Evolutionary conservation across 1,284 basidiomycete species (phyloP).

Genomic region (Cryptococcus sp.): DNA sequence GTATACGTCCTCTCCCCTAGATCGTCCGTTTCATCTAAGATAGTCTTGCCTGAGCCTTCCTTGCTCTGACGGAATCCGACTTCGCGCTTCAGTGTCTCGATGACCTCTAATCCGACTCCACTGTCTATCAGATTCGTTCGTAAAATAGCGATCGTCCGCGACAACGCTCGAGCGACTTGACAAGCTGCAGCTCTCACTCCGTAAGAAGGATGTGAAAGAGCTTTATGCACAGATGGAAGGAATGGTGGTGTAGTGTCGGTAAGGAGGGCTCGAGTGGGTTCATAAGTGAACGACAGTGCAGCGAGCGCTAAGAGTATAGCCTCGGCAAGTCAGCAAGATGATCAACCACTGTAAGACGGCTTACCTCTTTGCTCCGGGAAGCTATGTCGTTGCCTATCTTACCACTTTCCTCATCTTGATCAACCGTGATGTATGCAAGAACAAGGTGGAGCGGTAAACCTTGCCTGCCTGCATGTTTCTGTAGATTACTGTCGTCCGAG

Average conservation of each 20-base stretch:
- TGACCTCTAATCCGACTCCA: slow-evolving; percentile 66
- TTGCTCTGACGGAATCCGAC: slow-evolving; percentile 13
- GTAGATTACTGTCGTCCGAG: slow-evolving; percentile 62
- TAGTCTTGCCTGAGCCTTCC: slow-evolving; percentile 4
- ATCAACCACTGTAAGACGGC: slow-evolving; percentile 7
- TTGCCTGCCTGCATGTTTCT: slow-evolving; percentile 43
- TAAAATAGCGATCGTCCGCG: slow-evolving; percentile 68
- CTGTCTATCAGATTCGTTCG: slow-evolving; percentile 77
- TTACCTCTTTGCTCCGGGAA: slow-evolving; percentile 61
- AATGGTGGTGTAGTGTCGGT: slow-evolving; percentile 53
- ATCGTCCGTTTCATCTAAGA: slow-evolving; percentile 7
- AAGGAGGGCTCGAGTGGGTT: slow-evolving; percentile 63
- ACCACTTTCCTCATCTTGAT: slow-evolving; percentile 58
- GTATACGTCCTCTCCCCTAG: slow-evolving; percentile 58
- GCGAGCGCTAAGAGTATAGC: slow-evolving; percentile 66
- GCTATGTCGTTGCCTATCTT: slow-evolving; percentile 54
- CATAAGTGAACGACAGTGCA: slow-evolving; percentile 62
- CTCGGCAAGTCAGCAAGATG: slow-evolving; percentile 43
- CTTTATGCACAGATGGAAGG: slow-evolving; percentile 57
- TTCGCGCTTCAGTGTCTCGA: slow-evolving; percentile 54
- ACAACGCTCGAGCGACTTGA: slow-evolving; percentile 75
- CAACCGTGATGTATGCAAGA: slow-evolving; percentile 23
- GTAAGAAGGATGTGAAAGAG: slow-evolving; percentile 59
- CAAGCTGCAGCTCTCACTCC: slow-evolving; percentile 79
- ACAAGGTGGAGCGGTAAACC: slow-evolving; percentile 26